A percentile compares a stretch with the other conserved stretches of the same genome.
phyloP scores from a whole-genome alignment of 352 stramenopile species.

The Phytophthora sp. region DNA sequence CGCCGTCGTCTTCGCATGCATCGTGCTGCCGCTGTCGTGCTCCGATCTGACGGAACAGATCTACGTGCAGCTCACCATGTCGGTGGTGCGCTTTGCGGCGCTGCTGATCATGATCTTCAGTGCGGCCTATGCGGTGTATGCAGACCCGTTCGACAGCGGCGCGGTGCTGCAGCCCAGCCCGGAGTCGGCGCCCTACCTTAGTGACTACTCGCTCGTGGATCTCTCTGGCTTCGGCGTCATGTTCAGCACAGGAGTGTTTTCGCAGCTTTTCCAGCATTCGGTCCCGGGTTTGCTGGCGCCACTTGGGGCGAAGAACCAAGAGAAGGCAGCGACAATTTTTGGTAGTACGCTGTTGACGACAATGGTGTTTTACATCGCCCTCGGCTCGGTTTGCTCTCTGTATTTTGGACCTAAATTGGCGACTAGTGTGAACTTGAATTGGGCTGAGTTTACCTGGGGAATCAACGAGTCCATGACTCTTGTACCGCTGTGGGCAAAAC shows the following conservation, averaged over 20 bases:
- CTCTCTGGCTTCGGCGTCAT: slow-evolving; percentile 87
- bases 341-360: slow-evolving; percentile 83
- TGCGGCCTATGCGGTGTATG: slow-evolving; percentile 73
- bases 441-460: slow-evolving; percentile 88
- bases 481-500: slow-evolving; percentile 63
- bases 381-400: slow-evolving; percentile 76
- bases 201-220: slow-evolving; percentile 68
- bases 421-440: slow-evolving; percentile 93
- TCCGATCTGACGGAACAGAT: slow-evolving; percentile 92
- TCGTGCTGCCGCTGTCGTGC: slow-evolving; percentile 90
- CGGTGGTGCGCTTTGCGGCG: slow-evolving; percentile 85
- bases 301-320: slow-evolving; percentile 62
- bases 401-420: slow-evolving; percentile 86
- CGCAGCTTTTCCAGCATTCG: slow-evolving; percentile 92
- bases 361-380: slow-evolving; percentile 82
- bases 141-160: slow-evolving; percentile 68
- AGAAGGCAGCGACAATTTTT: slow-evolving; percentile 74
- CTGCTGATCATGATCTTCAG: slow-evolving; percentile 91
- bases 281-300: slow-evolving; percentile 86
- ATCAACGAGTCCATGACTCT: slow-evolving; percentile 48
- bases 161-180: not conserved
- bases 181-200: slow-evolving; percentile 48
- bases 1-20: slow-evolving; percentile 75
- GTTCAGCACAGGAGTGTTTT: slow-evolving; percentile 92
- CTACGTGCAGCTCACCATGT: slow-evolving; percentile 87